These are phyloP conservation scores for Stephania yunnanensis DNA, from an alignment of 164 flowering plant genomes.

Conservation along the genomic window DNA sequence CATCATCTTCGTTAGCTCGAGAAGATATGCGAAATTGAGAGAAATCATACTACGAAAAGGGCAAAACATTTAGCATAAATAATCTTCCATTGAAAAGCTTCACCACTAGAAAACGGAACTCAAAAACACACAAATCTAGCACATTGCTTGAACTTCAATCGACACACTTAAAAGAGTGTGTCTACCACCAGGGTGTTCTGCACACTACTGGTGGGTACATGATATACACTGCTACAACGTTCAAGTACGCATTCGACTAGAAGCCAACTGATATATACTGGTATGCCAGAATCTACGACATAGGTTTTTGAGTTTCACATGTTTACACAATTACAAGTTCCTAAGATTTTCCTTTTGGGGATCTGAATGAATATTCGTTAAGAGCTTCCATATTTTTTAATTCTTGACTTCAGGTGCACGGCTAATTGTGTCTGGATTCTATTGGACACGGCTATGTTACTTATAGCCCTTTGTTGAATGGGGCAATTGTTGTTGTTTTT, in stretches of 20 bases:
- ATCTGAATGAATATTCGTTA: background rate
- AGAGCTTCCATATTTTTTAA: background rate
- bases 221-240: constrained; percentile 93
- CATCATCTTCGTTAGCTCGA: background rate
- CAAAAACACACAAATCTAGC: too few relatives aligned
- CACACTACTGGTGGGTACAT: constrained; percentile 79
- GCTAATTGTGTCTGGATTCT: constrained; percentile 99
- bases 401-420: constrained; percentile 63
- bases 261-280: constrained; percentile 89
- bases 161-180: too few relatives aligned
- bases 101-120: too few relatives aligned
- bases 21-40: too few relatives aligned
- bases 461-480: constrained; percentile 78
- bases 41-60: too few relatives aligned
- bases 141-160: too few relatives aligned
- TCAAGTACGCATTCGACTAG: constrained; percentile 96
- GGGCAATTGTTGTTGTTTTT: too few relatives aligned
- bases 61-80: too few relatives aligned
- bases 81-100: too few relatives aligned
- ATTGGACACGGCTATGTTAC: constrained; percentile 98
- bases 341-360: background rate
- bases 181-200: too few relatives aligned
- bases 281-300: constrained; percentile 31
- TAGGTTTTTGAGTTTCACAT: background rate
- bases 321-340: background rate